A percentile compares a stretch with the other conserved stretches of the same genome.
These are phyloP conservation scores for Vitis labrusca DNA, from an alignment of 164 flowering plant genomes.

Conservation along the genomic window DNA sequence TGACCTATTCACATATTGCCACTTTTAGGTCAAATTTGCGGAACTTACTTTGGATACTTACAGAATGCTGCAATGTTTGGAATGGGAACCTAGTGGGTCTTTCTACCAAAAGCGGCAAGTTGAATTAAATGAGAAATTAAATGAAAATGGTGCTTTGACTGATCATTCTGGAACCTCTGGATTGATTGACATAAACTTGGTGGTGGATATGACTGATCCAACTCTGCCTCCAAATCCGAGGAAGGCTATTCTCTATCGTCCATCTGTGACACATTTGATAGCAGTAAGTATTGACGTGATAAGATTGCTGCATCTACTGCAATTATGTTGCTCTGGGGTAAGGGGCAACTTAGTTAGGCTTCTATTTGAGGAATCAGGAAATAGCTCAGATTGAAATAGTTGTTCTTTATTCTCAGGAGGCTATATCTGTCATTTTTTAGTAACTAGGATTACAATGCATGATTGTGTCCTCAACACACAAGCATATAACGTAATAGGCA, in stretches of 20 bases:
- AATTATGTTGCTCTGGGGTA: background rate
- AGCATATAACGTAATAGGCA: background rate
- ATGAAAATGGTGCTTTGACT: slow-evolving; percentile 50
- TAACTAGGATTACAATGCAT: background rate
- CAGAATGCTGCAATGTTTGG: slow-evolving; percentile 96
- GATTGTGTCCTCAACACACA: background rate
- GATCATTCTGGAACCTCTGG: slow-evolving; percentile 79
- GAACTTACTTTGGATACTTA: slow-evolving; percentile 87
- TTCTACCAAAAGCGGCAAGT: slow-evolving; percentile 62
- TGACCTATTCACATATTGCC: slow-evolving; percentile 14
- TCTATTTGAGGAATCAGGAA: background rate
- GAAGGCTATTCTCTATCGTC: slow-evolving; percentile 85
- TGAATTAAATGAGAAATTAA: slow-evolving; percentile 54
- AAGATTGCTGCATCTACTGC: background rate
- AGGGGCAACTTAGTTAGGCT: no score
- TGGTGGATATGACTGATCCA: slow-evolving; percentile 79
- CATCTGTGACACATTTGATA: slow-evolving; percentile 76
- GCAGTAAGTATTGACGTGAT: slow-evolving; percentile 55
- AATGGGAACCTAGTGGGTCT: slow-evolving; percentile 96
- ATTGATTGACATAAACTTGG: slow-evolving; percentile 76
- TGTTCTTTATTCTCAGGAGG: background rate
- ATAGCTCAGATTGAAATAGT: no score
- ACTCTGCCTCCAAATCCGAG: slow-evolving; percentile 87
- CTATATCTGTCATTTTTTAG: background rate
- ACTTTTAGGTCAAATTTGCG: slow-evolving; percentile 83